Evolutionary conservation across 768 basidiomycete genomes (phyloP).

Genomic region (Rhizopogon rudus): DNA sequence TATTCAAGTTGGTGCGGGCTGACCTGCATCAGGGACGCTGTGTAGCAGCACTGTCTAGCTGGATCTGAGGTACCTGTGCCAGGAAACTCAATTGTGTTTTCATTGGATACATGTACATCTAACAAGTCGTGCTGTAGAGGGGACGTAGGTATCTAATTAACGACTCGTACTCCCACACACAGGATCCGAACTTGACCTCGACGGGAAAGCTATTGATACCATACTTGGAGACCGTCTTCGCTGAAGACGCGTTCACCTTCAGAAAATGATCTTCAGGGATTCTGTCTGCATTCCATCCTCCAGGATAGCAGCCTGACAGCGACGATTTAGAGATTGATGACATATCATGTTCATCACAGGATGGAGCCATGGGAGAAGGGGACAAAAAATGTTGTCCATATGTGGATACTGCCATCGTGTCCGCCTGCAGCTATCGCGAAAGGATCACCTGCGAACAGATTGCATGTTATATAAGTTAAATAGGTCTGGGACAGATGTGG

Average conservation of each 20-base stretch:
- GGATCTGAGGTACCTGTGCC: too few species aligned
- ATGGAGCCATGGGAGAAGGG: not conserved
- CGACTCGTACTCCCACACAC: not conserved
- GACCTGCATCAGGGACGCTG: too few species aligned
- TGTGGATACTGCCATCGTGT: slow-evolving; percentile 69
- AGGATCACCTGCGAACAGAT: slow-evolving; percentile 47
- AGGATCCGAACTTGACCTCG: not conserved
- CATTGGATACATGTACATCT: too few species aligned
- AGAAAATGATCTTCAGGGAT: not conserved
- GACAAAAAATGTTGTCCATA: slow-evolving; percentile 49
- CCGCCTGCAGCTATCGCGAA: slow-evolving; percentile 64
- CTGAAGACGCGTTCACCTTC: not conserved
- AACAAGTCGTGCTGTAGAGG: too few species aligned
- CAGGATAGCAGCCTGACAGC: slow-evolving; percentile 3
- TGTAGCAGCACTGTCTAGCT: too few species aligned
- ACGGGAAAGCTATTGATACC: not conserved
- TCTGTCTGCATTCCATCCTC: not conserved
- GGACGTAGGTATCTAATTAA: not conserved
- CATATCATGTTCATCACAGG: not conserved
- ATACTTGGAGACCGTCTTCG: not conserved
- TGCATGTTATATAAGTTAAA: slow-evolving; percentile 80
- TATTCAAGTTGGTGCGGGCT: too few species aligned
- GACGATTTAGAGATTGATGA: not conserved
- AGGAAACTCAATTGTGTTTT: too few species aligned
- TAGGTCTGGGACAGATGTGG: slow-evolving; percentile 63